phyloP scores from a whole-genome alignment of 495 filamentous ascomycete genomes.

The Lophium mytilinum region DNA sequence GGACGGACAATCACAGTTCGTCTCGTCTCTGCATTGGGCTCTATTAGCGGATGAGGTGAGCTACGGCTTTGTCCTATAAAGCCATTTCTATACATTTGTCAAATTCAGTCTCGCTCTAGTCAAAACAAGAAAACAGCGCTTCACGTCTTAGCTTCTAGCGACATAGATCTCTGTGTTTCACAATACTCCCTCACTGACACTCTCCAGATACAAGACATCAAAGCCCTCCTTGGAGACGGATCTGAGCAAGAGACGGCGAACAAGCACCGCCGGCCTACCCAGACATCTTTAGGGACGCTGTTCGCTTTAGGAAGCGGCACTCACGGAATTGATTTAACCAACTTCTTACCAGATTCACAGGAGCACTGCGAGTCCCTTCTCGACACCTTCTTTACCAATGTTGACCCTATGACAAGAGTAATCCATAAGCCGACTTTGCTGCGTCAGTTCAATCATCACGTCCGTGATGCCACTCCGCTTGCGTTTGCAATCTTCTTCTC shows the following conservation, averaged over 20 bases:
- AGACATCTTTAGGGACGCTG: conserved; percentile 10
- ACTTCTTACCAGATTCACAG: conserved; percentile 11
- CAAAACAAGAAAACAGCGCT: neutral
- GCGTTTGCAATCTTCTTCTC: conserved; percentile 22
- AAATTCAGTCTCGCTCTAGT: neutral
- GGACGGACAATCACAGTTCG: conserved; percentile 23
- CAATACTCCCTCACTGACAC: neutral
- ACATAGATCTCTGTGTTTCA: too few species aligned
- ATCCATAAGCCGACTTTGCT: conserved; percentile 18
- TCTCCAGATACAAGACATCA: conserved; percentile 25
- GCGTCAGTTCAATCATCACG: conserved; percentile 11
- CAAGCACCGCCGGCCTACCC: neutral
- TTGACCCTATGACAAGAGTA: conserved; percentile 22
- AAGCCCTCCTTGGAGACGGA: conserved; percentile 16
- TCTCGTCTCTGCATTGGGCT: conserved; percentile 23
- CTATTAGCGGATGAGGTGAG: conserved; percentile 25
- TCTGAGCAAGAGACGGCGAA: conserved; percentile 9
- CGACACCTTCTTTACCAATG: conserved; percentile 17
- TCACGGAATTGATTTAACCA: conserved; percentile 3
- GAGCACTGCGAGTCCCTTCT: conserved; percentile 18
- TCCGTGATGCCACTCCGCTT: conserved; percentile 11
- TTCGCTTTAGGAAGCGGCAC: conserved; percentile 13
- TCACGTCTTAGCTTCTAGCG: too few species aligned
- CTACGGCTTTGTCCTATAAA: neutral
- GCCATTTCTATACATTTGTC: neutral